phyloP scores from a whole-genome alignment of 192 early-diverging fungal genomes.

The Anaeromyces robustus region DNA sequence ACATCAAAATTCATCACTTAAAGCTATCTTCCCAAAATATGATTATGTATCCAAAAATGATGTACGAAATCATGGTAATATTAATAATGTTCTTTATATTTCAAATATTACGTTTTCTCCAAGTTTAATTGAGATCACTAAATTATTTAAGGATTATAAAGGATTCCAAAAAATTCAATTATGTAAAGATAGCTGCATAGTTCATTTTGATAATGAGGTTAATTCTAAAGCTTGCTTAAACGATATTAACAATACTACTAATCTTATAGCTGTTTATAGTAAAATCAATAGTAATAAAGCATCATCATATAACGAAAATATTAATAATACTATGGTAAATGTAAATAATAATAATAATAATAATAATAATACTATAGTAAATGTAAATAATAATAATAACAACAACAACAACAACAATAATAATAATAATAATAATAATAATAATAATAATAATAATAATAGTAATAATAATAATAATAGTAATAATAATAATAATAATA shows the following conservation, averaged over 20 bases:
- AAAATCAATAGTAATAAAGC: background rate
- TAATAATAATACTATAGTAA: too few relatives aligned
- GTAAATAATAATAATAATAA: background rate
- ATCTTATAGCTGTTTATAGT: constrained; percentile 4
- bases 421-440: too few relatives aligned
- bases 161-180: constrained; percentile 6
- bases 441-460: too few relatives aligned
- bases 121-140: background rate
- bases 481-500: too few relatives aligned
- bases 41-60: constrained; percentile 7
- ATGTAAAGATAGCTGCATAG: constrained; percentile 5
- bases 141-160: constrained; percentile 3
- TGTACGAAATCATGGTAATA: background rate
- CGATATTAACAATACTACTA: constrained; percentile 5
- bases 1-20: background rate
- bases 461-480: too few relatives aligned
- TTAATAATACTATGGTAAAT: background rate
- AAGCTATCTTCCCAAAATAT: constrained; percentile 4
- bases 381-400: too few relatives aligned
- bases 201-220: background rate
- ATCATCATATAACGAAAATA: background rate
- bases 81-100: constrained; percentile 1
- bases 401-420: too few relatives aligned
- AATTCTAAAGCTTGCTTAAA: background rate
- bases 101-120: constrained; percentile 2